A percentile compares a stretch with the other conserved stretches of the same genome.
Conservation (phyloP, 345 rosid genomes). For the Acer campestre region DNA sequence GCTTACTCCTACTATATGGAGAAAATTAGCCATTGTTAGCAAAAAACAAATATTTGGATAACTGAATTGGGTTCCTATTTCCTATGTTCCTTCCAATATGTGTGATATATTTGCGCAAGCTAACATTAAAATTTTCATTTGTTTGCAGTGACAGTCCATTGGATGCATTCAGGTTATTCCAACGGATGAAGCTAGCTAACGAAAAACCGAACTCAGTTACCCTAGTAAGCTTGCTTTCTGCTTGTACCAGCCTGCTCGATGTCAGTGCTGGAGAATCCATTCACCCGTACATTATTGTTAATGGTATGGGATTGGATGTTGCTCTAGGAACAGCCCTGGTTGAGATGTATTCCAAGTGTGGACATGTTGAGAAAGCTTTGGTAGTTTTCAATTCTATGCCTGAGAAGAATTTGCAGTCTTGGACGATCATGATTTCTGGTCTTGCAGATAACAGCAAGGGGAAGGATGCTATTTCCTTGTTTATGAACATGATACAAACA, state of each 20-base stretch:
- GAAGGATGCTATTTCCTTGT: constrained; percentile 26
- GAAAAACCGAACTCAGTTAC: constrained; percentile 30
- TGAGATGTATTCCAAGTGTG: constrained; percentile 59
- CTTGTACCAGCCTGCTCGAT: constrained; percentile 35
- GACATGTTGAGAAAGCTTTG: constrained; percentile 40
- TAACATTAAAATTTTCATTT: constrained; percentile 15
- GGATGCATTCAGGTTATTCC: constrained; percentile 39
- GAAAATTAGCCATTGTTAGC: too few relatives aligned
- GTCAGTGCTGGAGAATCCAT: constrained; percentile 29
- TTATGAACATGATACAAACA: constrained; percentile 22
- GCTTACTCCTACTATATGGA: too few relatives aligned
- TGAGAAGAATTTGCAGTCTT: constrained; percentile 45
- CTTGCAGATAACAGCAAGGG: constrained; percentile 32
- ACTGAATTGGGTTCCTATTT: too few relatives aligned
- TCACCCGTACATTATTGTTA: constrained; percentile 34
- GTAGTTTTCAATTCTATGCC: constrained; percentile 33
- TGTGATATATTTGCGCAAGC: neutral
- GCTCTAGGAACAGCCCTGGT: constrained; percentile 53
- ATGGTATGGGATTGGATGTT: constrained; percentile 33
- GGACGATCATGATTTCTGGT: constrained; percentile 53
- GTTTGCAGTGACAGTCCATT: constrained; percentile 32
- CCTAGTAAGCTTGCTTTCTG: constrained; percentile 37
- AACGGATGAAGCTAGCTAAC: constrained; percentile 22
- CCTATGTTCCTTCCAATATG: neutral
- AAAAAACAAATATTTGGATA: too few relatives aligned